Percentiles rank a stretch among this genome's conserved stretches.
Conservation (phyloP, 2,329 filamentous ascomycete genomes). For the Epichloe uncinata region DNA sequence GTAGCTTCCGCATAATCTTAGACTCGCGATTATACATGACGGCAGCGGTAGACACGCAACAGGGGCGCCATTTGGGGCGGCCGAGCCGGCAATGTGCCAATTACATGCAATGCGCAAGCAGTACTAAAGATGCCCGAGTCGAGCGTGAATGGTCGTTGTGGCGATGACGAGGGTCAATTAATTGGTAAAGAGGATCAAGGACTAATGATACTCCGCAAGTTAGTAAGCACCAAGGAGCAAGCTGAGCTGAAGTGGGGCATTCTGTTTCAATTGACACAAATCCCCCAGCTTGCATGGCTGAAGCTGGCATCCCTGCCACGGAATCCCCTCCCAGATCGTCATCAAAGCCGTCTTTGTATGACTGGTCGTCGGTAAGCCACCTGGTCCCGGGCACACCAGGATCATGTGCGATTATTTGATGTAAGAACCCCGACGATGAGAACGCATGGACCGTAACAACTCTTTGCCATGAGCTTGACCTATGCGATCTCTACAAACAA, state of each 20-base stretch:
- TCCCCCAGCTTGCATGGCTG: neutral
- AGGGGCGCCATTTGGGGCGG: slow-evolving; percentile 20
- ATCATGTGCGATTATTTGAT: no score
- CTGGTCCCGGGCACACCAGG: no score
- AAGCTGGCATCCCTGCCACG: no score
- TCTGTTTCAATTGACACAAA: neutral
- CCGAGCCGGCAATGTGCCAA: neutral
- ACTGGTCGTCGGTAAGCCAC: no score
- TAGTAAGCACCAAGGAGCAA: neutral
- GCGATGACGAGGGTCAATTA: neutral
- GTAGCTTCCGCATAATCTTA: slow-evolving; percentile 47
- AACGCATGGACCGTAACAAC: no score
- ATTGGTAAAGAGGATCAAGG: no score
- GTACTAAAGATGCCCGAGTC: neutral
- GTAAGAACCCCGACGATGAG: no score
- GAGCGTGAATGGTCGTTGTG: neutral
- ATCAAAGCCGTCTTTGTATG: no score
- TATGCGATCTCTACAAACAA: no score
- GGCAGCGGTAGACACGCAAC: slow-evolving; percentile 14
- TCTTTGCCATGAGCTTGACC: neutral
- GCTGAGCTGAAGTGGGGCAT: neutral
- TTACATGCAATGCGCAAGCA: neutral
- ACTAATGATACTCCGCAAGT: no score
- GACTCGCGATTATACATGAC: slow-evolving; percentile 40
- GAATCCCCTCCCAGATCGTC: no score